Evolutionary conservation across 2,329 filamentous ascomycete genomes (phyloP).

Genomic region (Exophiala dermatitidis): DNA sequence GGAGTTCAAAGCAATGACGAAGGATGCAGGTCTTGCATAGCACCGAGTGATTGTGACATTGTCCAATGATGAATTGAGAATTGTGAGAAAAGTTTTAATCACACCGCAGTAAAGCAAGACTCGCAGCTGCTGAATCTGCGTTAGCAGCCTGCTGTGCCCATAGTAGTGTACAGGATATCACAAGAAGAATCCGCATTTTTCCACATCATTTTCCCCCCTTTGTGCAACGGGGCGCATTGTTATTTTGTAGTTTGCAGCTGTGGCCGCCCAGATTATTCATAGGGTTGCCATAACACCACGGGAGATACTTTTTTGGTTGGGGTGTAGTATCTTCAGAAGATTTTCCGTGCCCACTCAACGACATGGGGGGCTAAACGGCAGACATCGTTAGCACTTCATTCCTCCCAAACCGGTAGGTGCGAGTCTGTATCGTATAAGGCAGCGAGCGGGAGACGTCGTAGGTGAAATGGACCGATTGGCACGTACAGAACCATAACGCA

Average conservation of each 20-base stretch:
- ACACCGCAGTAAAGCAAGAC: too few species aligned
- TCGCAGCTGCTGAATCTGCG: too few species aligned
- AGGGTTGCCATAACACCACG: not conserved
- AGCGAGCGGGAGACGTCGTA: not conserved
- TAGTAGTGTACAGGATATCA: constrained; percentile 32
- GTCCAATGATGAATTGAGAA: constrained; percentile 9
- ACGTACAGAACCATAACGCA: constrained; percentile 56
- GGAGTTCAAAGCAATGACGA: not conserved
- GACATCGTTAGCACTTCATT: not conserved
- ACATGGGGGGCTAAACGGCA: constrained; percentile 41
- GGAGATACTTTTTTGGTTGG: not conserved
- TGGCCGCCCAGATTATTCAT: constrained; percentile 8
- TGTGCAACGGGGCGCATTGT: too few species aligned
- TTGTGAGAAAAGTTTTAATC: not conserved
- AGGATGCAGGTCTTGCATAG: constrained; percentile 18
- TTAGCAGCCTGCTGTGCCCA: not conserved
- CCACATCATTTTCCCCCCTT: constrained; percentile 9
- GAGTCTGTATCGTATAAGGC: not conserved
- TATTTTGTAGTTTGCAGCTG: too few species aligned
- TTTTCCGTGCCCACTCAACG: constrained; percentile 43
- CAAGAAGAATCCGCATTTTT: constrained; percentile 5
- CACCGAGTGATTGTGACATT: constrained; percentile 6
- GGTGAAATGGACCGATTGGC: too few species aligned
- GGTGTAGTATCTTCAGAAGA: constrained; percentile 36
- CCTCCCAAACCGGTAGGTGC: not conserved